Conservation (phyloP, 2,329 filamentous ascomycete genomes). For the Lachnellula subtilissima region DNA sequence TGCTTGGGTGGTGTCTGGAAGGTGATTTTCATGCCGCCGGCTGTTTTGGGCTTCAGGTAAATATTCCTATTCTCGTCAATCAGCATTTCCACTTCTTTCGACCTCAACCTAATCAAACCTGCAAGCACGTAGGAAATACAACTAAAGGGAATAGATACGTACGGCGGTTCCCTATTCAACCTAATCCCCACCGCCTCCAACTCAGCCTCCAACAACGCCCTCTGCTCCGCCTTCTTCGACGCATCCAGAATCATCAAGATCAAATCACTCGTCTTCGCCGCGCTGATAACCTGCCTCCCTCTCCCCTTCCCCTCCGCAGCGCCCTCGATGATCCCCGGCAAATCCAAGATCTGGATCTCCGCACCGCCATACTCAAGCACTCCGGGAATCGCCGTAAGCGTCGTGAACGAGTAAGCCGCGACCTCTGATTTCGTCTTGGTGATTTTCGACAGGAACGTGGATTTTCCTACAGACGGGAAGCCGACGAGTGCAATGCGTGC, state of each 20-base stretch:
- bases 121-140: neutral
- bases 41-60: slow-evolving; percentile 92
- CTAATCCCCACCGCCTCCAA: slow-evolving; percentile 92
- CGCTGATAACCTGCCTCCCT: slow-evolving; percentile 93
- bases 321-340: slow-evolving; percentile 97
- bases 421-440: slow-evolving; percentile 97
- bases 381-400: slow-evolving; percentile 92
- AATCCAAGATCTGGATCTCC: slow-evolving; percentile 95
- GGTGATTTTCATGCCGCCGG: slow-evolving; percentile 97
- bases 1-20: slow-evolving; percentile 86
- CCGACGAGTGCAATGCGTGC: slow-evolving; percentile 94
- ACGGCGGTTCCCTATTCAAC: slow-evolving; percentile 87
- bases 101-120: neutral
- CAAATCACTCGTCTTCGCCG: slow-evolving; percentile 95
- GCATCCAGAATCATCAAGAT: slow-evolving; percentile 97
- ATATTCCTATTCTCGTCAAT: slow-evolving; percentile 64
- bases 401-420: slow-evolving; percentile 95
- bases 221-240: slow-evolving; percentile 92
- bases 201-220: slow-evolving; percentile 83
- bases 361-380: slow-evolving; percentile 97
- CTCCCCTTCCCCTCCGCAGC: slow-evolving; percentile 92
- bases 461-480: slow-evolving; percentile 99
- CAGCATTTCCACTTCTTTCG: neutral
- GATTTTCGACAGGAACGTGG: slow-evolving; percentile 97
- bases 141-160: slow-evolving; percentile 34